Evolutionary conservation across 2,329 filamentous ascomycete species (phyloP).

Genomic region (Hawksworthiomyces lignivorus): DNA sequence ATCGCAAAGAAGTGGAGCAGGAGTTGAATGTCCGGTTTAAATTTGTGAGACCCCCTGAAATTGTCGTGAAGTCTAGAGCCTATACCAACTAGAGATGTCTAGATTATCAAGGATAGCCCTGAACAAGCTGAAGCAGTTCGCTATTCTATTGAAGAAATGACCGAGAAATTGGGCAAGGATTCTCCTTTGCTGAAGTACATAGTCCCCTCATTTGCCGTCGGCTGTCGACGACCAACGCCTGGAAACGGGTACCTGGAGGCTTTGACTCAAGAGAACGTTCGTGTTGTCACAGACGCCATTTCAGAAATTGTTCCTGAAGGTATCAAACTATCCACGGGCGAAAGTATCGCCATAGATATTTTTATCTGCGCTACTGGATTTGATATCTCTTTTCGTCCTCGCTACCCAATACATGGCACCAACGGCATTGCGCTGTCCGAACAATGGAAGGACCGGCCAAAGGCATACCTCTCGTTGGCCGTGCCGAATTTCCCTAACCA

Average conservation of each 20-base stretch:
- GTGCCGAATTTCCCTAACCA: slow-evolving; percentile 45
- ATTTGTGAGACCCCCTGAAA: slow-evolving; percentile 25
- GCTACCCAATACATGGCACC: slow-evolving; percentile 40
- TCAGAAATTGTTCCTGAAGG: slow-evolving; percentile 36
- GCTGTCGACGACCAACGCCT: slow-evolving; percentile 41
- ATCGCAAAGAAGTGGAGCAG: slow-evolving; percentile 36
- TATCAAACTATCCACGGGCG: slow-evolving; percentile 37
- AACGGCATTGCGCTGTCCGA: slow-evolving; percentile 39
- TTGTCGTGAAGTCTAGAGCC: too few relatives aligned
- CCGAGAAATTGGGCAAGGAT: not conserved
- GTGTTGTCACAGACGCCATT: slow-evolving; percentile 38
- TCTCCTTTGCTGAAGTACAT: too few relatives aligned
- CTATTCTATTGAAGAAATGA: not conserved
- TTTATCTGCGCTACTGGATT: slow-evolving; percentile 51
- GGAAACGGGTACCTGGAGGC: slow-evolving; percentile 42
- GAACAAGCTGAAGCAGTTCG: not conserved
- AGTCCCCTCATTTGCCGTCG: not conserved
- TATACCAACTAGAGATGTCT: too few relatives aligned
- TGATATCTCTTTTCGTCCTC: slow-evolving; percentile 42
- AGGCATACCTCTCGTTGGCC: slow-evolving; percentile 44
- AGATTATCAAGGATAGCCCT: slow-evolving; percentile 12
- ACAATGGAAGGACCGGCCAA: slow-evolving; percentile 33
- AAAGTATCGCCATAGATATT: slow-evolving; percentile 42
- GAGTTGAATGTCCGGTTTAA: slow-evolving; percentile 9
- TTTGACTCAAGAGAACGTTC: slow-evolving; percentile 36